These are phyloP conservation scores for Stellera chamaejasme DNA, from an alignment of 345 rosid species.

Conservation along the genomic window DNA sequence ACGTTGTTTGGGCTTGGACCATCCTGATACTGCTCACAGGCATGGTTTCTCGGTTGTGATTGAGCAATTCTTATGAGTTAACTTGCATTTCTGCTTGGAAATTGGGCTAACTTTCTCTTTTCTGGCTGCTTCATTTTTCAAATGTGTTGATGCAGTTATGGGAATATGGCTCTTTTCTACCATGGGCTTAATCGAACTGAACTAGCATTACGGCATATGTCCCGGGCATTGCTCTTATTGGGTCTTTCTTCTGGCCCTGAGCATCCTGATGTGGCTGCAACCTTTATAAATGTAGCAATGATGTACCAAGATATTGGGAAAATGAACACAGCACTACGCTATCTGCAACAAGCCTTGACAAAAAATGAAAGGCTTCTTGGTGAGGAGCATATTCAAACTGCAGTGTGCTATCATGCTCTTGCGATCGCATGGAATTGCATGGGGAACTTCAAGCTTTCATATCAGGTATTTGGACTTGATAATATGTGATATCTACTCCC, in stretches of 20 bases:
- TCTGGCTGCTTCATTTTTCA: slow-evolving; percentile 6
- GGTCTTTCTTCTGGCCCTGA: slow-evolving; percentile 95
- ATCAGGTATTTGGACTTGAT: slow-evolving; percentile 52
- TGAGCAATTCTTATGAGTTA: background rate
- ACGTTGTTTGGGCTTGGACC: slow-evolving; percentile 96
- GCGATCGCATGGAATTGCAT: slow-evolving; percentile 96
- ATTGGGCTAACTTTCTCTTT: background rate
- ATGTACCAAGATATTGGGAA: slow-evolving; percentile 99
- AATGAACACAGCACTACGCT: slow-evolving; percentile 95
- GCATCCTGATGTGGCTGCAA: slow-evolving; percentile 99
- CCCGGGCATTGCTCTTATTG: slow-evolving; percentile 79
- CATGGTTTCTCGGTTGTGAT: slow-evolving; percentile 10
- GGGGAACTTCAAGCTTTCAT: slow-evolving; percentile 95
- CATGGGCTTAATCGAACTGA: slow-evolving; percentile 94
- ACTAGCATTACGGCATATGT: slow-evolving; percentile 95
- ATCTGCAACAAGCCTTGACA: slow-evolving; percentile 96
- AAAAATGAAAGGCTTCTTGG: slow-evolving; percentile 96
- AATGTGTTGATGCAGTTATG: slow-evolving; percentile 53
- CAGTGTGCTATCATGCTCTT: slow-evolving; percentile 98
- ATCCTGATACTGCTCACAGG: slow-evolving; percentile 99
- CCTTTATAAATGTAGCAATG: slow-evolving; percentile 98
- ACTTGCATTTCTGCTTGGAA: background rate
- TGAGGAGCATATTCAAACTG: slow-evolving; percentile 93
- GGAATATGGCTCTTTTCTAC: slow-evolving; percentile 99
- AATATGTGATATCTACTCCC: slow-evolving; percentile 1